phyloP scores from a whole-genome alignment of 1,284 basidiomycete species.

The Rhizoctonia solani region DNA sequence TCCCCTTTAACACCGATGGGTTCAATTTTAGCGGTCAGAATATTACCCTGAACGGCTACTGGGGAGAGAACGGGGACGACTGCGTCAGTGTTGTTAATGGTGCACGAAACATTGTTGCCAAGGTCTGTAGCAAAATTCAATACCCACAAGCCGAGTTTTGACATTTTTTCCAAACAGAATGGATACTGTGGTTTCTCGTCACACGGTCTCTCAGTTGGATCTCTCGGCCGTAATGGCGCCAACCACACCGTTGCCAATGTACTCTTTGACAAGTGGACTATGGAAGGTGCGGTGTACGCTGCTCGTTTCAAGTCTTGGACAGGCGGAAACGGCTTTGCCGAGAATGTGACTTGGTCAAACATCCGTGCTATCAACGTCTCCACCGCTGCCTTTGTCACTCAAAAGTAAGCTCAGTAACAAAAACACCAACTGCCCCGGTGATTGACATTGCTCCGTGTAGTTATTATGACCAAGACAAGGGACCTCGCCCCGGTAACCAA shows the following conservation, averaged over 20 bases:
- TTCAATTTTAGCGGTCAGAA: conserved; percentile 53
- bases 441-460: conserved; percentile 22
- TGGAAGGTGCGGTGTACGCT: conserved; percentile 55
- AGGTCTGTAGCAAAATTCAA: conserved; percentile 28
- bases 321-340: conserved; percentile 52
- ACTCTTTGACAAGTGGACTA: conserved; percentile 53
- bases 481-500: conserved; percentile 44
- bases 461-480: conserved; percentile 39
- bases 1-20: conserved; percentile 53
- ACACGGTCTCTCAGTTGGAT: conserved; percentile 55
- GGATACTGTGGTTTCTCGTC: conserved; percentile 54
- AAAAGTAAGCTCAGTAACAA: conserved; percentile 46
- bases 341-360: conserved; percentile 55
- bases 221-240: conserved; percentile 51
- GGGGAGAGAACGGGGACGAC: conserved; percentile 55
- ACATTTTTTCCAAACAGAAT: conserved; percentile 41
- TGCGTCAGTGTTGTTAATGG: conserved; percentile 55
- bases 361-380: conserved; percentile 52
- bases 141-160: background rate
- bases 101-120: conserved; percentile 51
- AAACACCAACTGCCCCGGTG: too few species aligned
- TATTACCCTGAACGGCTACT: conserved; percentile 53
- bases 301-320: conserved; percentile 54
- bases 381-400: conserved; percentile 54
- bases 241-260: conserved; percentile 50